Evolutionary conservation across 176 grass and related monocot genomes (phyloP), one percentile per base, ranked within the genome.

Genomic region (Metroxylon sagu): DNA sequence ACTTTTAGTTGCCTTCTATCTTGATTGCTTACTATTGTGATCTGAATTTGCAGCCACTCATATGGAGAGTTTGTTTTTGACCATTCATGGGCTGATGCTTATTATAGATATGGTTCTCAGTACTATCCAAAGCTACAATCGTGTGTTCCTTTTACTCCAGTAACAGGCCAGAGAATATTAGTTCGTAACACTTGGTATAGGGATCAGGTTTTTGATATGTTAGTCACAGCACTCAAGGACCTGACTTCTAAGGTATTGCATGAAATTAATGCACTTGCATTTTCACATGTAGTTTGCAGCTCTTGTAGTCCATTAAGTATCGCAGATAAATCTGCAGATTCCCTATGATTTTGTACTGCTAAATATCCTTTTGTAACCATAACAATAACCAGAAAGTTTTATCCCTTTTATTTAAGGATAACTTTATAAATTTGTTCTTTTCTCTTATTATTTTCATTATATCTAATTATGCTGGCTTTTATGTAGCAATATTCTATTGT

Each of bases 31-130:
- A 53, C 10, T 70, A 56, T n/a, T 19, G 52, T 52, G 77, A 59
- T 83, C 48, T 82, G 77, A 74, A 81, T 66, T 72, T 84, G 72
- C 87, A 96, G 92, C 55, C 92, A 96, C 75, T 96, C 92, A 5
- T 87, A 82, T 62, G 92, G 92, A 65, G 92, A 96, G 75, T 90
- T 90, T 77, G 92, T 96, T 23, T 96, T 96, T 60, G 92, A 96
- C 67, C 68, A 96, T 50, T 82, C 86, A 39, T 96, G 92, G 86
- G 92, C 92, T 49, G 83, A 96, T 75, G 92, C 92, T 74, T 90
- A 96, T 72, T 70, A 96, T 61, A 90, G 77, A 56, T 88, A 85
- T 72, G 92, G 87, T 60, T 80, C 83, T 49, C 71, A 75, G 35
- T 96, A 96, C 62, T 96, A 96, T 74, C 92, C 92, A 31, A 96